Evolutionary conservation across 768 basidiomycete genomes (phyloP), one percentile per base, ranked within the genome.

Genomic region (Mycena rosella): DNA sequence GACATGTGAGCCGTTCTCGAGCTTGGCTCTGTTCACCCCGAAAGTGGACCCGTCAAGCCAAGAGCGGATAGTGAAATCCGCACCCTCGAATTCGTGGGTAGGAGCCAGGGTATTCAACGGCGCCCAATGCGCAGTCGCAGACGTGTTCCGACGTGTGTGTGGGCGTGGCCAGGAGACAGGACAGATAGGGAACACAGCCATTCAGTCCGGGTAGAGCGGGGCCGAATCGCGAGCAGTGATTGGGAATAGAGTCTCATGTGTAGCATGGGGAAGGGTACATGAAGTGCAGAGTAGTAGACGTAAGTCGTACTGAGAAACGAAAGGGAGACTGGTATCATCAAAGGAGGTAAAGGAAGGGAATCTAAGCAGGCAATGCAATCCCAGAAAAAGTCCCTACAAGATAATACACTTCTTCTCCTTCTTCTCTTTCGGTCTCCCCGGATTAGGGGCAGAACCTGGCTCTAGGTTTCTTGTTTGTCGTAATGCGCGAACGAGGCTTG

Each of bases 401-500:
- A 94, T 88, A 80, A 91, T 84, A 87, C 93, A 94, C 82, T 86
- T 90, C 75, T 79, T 79, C 75, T 76, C 81, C 81, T 78, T 81
- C 67, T 79, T 81, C 77, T 86, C 81, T 77, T 82, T 85, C 76
- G 77, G 79, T 62, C 80, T 76, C 66, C 78, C 78, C 53, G 82
- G 78, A 68, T 74, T 78, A 68, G 83, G 80, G 61, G 77, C 73
- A 38, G 52, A 17, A 14, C 81, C 84, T 70, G 78, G 78, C 74
- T 84, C 88, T 85, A 80, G 84, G 78, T 77, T 88, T 80, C 86
- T 85, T 76, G 89, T 92, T 74, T 88, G 84, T 83, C 94, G 92
- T 77, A 96, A 84, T 52, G 88, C 87, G 67, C 94, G 91, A 63
- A 99, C 95, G 67, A 97, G 88, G 71, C 87, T 91, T 75, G 88